These are phyloP conservation scores for Arachis hypogaea DNA, from an alignment of 306 rosid species.

Conservation along the genomic window DNA sequence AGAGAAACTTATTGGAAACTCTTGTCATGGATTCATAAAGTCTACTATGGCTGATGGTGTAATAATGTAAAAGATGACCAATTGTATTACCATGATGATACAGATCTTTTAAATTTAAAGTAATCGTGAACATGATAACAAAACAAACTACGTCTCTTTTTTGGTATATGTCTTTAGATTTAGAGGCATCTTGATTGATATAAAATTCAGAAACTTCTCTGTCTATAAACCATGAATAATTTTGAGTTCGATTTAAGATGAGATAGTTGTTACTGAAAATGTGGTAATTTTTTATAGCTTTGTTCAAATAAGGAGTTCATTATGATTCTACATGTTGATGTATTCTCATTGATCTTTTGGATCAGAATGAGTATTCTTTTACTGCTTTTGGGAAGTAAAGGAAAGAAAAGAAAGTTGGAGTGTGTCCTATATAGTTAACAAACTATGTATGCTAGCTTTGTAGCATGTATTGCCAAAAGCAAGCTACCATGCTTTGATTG, in stretches of 20 bases:
- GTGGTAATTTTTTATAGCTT: neutral
- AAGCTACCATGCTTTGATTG: too few species aligned
- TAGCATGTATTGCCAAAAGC: too few species aligned
- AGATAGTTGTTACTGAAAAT: neutral
- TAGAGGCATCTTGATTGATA: neutral
- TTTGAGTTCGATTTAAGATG: too few species aligned
- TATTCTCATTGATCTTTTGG: neutral
- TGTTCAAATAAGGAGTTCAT: neutral
- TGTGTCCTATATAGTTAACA: too few species aligned
- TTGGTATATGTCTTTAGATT: neutral
- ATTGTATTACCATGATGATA: neutral
- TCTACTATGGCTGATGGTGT: neutral
- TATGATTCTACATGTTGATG: neutral
- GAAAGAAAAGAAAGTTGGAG: too few species aligned
- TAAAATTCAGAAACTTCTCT: too few species aligned
- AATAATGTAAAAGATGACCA: neutral
- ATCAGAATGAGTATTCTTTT: conserved; percentile 10
- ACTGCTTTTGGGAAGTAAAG: too few species aligned
- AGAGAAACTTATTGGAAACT: neutral
- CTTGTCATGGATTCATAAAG: neutral
- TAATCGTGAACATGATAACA: neutral
- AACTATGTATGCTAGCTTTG: too few species aligned
- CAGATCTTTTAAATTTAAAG: neutral
- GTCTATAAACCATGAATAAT: too few species aligned
- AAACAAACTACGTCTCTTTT: neutral